phyloP scores from a whole-genome alignment of 2,329 filamentous ascomycete genomes.

The Talaromyces sp. region DNA sequence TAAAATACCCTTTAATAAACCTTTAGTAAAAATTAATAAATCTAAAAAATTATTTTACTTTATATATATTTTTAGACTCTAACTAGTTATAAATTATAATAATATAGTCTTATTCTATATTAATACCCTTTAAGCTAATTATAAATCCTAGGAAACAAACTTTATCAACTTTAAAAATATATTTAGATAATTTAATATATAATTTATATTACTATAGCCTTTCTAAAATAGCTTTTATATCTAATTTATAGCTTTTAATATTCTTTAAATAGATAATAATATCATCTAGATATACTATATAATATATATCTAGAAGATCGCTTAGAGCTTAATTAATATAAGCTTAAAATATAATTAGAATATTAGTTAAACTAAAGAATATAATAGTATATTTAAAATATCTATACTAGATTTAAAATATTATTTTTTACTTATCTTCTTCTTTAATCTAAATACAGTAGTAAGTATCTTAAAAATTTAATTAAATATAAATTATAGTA shows the following conservation, averaged over 20 bases:
- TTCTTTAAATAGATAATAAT: conserved; percentile 8
- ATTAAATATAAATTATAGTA: too few species aligned
- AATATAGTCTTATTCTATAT: not conserved
- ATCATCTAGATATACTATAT: conserved; percentile 7
- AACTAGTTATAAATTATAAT: not conserved
- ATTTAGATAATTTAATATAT: conserved; percentile 8
- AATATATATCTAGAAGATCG: not conserved
- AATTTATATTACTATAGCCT: not conserved
- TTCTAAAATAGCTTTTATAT: not conserved
- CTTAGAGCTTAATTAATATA: conserved; percentile 2
- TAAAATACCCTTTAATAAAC: not conserved
- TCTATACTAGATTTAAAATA: not conserved
- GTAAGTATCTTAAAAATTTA: too few species aligned
- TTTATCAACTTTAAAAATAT: not conserved
- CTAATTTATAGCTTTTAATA: not conserved
- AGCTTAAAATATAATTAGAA: not conserved
- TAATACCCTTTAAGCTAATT: not conserved
- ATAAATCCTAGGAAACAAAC: not conserved
- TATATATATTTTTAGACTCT: not conserved
- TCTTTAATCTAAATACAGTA: too few species aligned
- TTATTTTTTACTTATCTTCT: too few species aligned
- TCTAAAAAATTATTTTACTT: not conserved
- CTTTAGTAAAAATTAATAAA: not conserved
- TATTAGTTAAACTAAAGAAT: not conserved
- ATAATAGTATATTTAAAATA: conserved; percentile 8